phyloP scores from a whole-genome alignment of 2,329 filamentous ascomycete genomes.

The Talaromyces funiculosus region DNA sequence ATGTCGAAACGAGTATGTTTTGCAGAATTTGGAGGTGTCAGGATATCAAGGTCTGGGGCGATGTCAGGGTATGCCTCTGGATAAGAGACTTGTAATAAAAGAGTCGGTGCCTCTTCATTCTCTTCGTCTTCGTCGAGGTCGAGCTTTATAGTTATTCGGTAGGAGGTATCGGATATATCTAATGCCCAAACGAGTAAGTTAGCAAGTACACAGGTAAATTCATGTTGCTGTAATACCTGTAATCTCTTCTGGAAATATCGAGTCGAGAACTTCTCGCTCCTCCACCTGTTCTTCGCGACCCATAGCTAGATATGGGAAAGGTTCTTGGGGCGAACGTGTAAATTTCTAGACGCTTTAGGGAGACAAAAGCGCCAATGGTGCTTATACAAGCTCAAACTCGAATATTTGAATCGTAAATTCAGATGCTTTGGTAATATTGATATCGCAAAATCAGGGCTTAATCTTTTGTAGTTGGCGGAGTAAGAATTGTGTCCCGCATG shows the following conservation, averaged over 20 bases:
- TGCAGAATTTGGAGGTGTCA: conserved; percentile 62
- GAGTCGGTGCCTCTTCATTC: conserved; percentile 57
- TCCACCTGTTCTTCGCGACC: conserved; percentile 80
- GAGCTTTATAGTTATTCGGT: conserved; percentile 76
- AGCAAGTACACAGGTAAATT: conserved; percentile 10
- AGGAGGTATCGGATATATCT: conserved; percentile 90
- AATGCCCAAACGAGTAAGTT: conserved; percentile 17
- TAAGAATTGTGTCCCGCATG: conserved; percentile 28
- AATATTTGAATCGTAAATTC: not conserved
- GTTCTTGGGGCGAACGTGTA: no score
- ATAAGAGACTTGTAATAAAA: conserved; percentile 81
- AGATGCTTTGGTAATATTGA: conserved; percentile 9
- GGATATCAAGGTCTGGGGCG: conserved; percentile 74
- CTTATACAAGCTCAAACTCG: not conserved
- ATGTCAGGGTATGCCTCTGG: conserved; percentile 87
- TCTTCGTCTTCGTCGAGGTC: conserved; percentile 65
- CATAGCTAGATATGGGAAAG: conserved; percentile 31
- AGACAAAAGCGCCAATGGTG: not conserved
- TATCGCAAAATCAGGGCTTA: not conserved
- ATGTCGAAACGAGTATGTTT: conserved; percentile 72
- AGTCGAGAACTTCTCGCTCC: conserved; percentile 95
- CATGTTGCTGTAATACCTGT: conserved; percentile 54
- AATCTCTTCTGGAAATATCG: conserved; percentile 97
- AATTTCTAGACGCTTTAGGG: not conserved
- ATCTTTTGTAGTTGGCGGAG: conserved; percentile 2